These are phyloP conservation scores for Gymnopus androsaceus DNA, from an alignment of 1,284 basidiomycete species.

Conservation along the genomic window DNA sequence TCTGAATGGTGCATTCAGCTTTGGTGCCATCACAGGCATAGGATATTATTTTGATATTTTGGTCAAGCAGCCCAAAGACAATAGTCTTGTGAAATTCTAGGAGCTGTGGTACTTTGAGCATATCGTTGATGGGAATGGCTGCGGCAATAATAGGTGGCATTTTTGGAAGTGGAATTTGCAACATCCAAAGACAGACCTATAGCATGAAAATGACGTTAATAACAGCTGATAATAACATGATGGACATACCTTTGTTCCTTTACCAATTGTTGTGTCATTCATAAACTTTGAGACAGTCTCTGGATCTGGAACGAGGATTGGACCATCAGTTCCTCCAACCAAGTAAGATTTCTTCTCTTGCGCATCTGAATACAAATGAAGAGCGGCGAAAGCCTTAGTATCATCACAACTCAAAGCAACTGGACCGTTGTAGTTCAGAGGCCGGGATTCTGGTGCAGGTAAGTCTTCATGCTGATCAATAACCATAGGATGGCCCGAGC, in stretches of 20 bases:
- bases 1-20: constrained; percentile 28
- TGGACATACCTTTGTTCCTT: constrained; percentile 23
- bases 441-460: constrained; percentile 16
- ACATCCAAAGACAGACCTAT: constrained; percentile 27
- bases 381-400: constrained; percentile 27
- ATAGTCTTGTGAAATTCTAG: constrained; percentile 15
- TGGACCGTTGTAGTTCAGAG: constrained; percentile 26
- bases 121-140: constrained; percentile 26
- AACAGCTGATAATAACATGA: background rate
- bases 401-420: constrained; percentile 31
- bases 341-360: constrained; percentile 22
- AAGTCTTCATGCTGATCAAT: constrained; percentile 16
- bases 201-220: constrained; percentile 11
- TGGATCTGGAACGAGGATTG: constrained; percentile 21
- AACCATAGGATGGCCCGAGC: background rate
- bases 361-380: constrained; percentile 26
- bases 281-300: constrained; percentile 18
- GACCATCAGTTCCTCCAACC: constrained; percentile 26
- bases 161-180: constrained; percentile 27
- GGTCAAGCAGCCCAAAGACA: constrained; percentile 22
- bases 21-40: constrained; percentile 33
- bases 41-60: constrained; percentile 25
- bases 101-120: constrained; percentile 21
- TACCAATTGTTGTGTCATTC: constrained; percentile 10
- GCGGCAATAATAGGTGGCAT: constrained; percentile 29